These are phyloP conservation scores for Chiua virens DNA, from an alignment of 768 basidiomycete species.

Conservation along the genomic window DNA sequence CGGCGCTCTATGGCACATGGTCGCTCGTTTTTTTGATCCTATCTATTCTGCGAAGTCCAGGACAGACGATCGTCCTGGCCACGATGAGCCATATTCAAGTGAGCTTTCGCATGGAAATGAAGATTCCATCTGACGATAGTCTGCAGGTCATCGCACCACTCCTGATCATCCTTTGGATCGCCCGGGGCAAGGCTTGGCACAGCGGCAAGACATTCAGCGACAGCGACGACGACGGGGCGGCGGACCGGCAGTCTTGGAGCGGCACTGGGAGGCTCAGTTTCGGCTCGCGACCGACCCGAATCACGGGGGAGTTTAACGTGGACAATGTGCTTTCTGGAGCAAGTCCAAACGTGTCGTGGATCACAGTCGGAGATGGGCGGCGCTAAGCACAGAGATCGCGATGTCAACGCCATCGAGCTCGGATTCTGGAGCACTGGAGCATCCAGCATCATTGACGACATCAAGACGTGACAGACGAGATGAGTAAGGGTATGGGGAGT, in stretches of 20 bases:
- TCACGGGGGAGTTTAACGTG: neutral
- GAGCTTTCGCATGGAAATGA: neutral
- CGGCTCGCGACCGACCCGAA: constrained; percentile 2
- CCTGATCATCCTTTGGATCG: constrained; percentile 26
- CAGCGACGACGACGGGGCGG: neutral
- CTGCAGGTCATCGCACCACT: constrained; percentile 25
- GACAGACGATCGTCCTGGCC: constrained; percentile 21
- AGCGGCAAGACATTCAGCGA: neutral
- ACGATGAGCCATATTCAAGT: constrained; percentile 26
- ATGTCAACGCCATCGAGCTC: constrained; percentile 11
- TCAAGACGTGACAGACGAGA: neutral
- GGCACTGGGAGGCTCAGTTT: constrained; percentile 3
- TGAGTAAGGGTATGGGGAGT: neutral
- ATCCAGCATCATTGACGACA: constrained; percentile 2
- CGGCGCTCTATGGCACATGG: constrained; percentile 24
- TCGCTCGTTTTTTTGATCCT: constrained; percentile 24
- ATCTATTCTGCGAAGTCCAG: constrained; percentile 11
- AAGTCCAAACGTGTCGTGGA: constrained; percentile 10
- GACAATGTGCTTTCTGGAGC: neutral
- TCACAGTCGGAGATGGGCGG: constrained; percentile 3
- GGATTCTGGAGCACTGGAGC: constrained; percentile 4
- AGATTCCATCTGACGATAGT: neutral
- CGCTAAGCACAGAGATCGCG: neutral
- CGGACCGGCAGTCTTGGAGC: neutral
- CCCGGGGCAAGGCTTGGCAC: constrained; percentile 22